Evolutionary conservation across 2,329 filamentous ascomycete genomes (phyloP).

Genomic region (Trichoderma sp.): DNA sequence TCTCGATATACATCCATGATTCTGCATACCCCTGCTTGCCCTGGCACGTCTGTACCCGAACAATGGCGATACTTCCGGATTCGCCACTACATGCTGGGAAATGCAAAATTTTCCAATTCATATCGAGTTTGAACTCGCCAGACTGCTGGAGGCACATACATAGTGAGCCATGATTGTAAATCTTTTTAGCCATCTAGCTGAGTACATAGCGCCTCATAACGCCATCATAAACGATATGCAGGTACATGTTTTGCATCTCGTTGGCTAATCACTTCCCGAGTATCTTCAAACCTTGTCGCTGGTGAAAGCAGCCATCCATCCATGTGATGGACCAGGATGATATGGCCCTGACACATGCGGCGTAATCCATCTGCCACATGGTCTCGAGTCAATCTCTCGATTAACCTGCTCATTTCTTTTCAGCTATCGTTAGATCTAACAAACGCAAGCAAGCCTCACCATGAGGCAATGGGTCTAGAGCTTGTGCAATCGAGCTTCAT

Average conservation of each 20-base stretch:
- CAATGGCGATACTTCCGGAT: background rate
- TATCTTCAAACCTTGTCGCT: background rate
- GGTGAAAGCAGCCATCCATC: background rate
- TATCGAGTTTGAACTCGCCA: background rate
- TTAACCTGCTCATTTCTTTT: background rate
- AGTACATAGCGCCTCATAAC: background rate
- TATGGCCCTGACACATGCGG: background rate
- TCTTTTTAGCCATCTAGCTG: background rate
- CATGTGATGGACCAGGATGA: background rate
- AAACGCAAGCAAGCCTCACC: slow-evolving; percentile 9
- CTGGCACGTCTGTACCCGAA: background rate
- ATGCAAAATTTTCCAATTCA: background rate
- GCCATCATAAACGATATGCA: background rate
- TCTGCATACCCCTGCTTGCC: background rate
- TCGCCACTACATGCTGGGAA: background rate
- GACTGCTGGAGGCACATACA: background rate
- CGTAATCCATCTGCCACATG: background rate
- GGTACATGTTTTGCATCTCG: background rate
- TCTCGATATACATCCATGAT: background rate
- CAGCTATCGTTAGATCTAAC: background rate
- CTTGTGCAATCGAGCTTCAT: background rate
- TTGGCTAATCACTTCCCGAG: background rate
- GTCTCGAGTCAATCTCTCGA: background rate
- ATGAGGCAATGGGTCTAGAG: slow-evolving; percentile 6
- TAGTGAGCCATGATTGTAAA: background rate